phyloP scores from a whole-genome alignment of 805 yeast genomes.

The Yarrowia porcina region DNA sequence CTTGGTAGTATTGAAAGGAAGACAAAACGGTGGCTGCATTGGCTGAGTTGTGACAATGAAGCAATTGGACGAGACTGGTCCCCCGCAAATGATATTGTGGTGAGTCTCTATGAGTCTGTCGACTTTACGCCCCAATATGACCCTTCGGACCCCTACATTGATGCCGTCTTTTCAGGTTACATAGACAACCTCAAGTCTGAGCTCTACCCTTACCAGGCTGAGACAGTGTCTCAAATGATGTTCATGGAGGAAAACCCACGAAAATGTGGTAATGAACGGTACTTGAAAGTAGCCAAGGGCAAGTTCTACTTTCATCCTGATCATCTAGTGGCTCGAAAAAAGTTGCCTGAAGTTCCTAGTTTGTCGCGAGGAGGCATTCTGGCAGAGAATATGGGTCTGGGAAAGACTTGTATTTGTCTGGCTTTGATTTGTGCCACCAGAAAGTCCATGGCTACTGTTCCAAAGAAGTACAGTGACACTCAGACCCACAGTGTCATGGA shows the following conservation, averaged over 20 bases:
- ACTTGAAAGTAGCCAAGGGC: neutral
- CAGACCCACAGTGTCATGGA: neutral
- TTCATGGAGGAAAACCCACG: slow-evolving; percentile 7
- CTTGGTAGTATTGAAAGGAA: neutral
- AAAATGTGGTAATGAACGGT: neutral
- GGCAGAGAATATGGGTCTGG: slow-evolving; percentile 69
- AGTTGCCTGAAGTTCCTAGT: neutral
- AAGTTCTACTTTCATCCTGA: slow-evolving; percentile 1
- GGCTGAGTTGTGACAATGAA: too few species aligned
- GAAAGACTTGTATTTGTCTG: slow-evolving; percentile 59
- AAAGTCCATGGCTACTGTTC: slow-evolving; percentile 12
- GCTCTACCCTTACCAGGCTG: slow-evolving; percentile 9
- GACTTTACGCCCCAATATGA: neutral
- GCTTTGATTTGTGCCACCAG: slow-evolving; percentile 56
- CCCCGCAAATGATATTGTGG: neutral
- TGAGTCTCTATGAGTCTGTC: neutral
- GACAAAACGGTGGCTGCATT: too few species aligned
- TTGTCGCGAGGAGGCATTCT: slow-evolving; percentile 51
- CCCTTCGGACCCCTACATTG: neutral
- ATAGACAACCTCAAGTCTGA: neutral
- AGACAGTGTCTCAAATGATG: slow-evolving; percentile 7
- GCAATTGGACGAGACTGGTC: neutral
- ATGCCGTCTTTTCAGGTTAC: neutral
- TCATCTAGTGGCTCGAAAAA: neutral
- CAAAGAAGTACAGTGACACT: neutral